Percentiles rank a stretch among this genome's conserved stretches.
phyloP scores from a whole-genome alignment of 306 rosid genomes.

The Quercus glauca region DNA sequence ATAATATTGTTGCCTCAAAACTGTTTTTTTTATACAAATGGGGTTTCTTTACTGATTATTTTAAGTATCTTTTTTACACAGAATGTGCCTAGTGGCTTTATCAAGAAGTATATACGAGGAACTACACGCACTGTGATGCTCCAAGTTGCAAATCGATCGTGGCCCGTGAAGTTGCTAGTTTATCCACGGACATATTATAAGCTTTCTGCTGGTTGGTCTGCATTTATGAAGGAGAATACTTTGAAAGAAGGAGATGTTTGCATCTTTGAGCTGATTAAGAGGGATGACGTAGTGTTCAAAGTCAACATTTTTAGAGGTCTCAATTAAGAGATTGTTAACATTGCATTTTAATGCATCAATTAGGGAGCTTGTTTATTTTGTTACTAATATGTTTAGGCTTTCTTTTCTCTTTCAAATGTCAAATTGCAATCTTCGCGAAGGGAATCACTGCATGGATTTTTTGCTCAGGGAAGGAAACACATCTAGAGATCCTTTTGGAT shows the following conservation, averaged over 20 bases:
- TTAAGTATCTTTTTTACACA: background rate
- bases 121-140: background rate
- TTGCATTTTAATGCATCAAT: too few species aligned
- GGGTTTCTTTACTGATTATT: background rate
- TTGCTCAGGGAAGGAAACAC: too few species aligned
- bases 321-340: too few species aligned
- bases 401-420: too few species aligned
- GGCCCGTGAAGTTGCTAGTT: background rate
- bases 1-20: too few species aligned
- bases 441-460: too few species aligned
- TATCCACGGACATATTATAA: background rate
- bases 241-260: slow-evolving; percentile 5
- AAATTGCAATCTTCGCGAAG: too few species aligned
- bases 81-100: background rate
- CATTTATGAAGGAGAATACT: background rate
- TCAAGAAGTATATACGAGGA: background rate
- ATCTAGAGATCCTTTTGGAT: too few species aligned
- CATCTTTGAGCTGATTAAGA: slow-evolving; percentile 1
- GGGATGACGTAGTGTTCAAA: background rate
- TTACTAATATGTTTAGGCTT: too few species aligned
- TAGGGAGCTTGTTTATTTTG: too few species aligned
- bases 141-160: background rate
- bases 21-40: too few species aligned
- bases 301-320: slow-evolving; percentile 4
- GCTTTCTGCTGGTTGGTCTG: slow-evolving; percentile 1